Evolutionary conservation across 495 filamentous ascomycete genomes (phyloP).

Genomic region (Penicillium canariense): DNA sequence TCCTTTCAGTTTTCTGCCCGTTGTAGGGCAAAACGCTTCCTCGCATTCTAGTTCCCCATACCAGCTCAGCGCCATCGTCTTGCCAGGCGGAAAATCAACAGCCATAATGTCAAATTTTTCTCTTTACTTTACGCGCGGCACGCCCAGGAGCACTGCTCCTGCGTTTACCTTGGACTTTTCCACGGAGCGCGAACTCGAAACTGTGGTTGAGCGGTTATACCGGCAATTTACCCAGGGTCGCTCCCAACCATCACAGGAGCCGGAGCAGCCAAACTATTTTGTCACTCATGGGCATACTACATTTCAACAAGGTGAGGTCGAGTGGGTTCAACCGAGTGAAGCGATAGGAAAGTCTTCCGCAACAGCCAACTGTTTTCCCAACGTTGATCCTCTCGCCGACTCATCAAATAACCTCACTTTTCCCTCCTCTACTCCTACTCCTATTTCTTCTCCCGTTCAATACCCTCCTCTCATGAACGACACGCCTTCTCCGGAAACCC

Average conservation of each 20-base stretch:
- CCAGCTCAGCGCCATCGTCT: not conserved
- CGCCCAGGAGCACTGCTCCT: not conserved
- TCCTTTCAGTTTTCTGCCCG: not conserved
- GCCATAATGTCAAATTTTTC: not conserved
- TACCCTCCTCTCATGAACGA: not conserved
- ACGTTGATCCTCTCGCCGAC: too few relatives aligned
- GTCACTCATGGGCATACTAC: conserved; percentile 13
- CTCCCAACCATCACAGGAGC: not conserved
- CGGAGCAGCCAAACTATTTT: not conserved
- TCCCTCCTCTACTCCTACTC: not conserved
- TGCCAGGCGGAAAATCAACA: not conserved
- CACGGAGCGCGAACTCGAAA: not conserved
- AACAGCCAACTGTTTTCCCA: not conserved
- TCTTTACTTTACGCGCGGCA: conserved; percentile 2
- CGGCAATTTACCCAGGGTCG: conserved; percentile 17
- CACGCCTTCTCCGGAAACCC: too few relatives aligned
- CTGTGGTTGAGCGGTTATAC: conserved; percentile 15
- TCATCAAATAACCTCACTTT: not conserved
- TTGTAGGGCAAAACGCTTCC: not conserved
- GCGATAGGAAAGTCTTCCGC: not conserved
- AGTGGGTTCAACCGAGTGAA: not conserved
- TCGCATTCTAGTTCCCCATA: not conserved
- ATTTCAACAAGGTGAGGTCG: not conserved
- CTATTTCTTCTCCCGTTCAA: not conserved
- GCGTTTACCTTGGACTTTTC: conserved; percentile 1